Percentiles rank a stretch among this genome's conserved stretches.
Conservation (phyloP, 305 asterid genomes). For the Fraxinus sp. region DNA sequence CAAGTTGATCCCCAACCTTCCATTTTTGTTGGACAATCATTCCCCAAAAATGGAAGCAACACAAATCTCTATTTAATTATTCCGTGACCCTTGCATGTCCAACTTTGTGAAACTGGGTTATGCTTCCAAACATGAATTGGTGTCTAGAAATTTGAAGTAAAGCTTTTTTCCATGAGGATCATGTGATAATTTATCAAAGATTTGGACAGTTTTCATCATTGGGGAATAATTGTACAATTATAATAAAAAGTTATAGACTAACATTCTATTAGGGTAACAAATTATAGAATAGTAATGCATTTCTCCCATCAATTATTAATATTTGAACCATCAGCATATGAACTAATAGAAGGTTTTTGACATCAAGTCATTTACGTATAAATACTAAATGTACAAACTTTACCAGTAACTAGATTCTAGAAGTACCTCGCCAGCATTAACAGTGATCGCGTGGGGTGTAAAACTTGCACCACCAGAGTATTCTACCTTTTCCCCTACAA, state of each 20-base stretch:
- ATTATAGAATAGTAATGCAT: neutral
- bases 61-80: neutral
- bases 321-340: neutral
- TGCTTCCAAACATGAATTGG: neutral
- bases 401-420: constrained; percentile 4
- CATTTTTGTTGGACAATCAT: neutral
- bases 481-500: constrained; percentile 46
- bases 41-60: neutral
- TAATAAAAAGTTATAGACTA: neutral
- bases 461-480: constrained; percentile 65
- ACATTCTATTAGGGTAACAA: neutral
- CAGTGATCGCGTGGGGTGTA: constrained; percentile 77
- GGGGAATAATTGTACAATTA: neutral
- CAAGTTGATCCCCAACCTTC: neutral
- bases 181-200: neutral
- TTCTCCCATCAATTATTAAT: neutral
- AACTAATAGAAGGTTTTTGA: neutral
- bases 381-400: neutral
- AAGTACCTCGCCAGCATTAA: constrained; percentile 87
- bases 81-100: neutral
- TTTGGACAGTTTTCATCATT: neutral
- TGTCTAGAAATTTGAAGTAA: neutral
- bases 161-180: neutral
- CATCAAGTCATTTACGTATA: neutral
- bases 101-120: neutral